phyloP scores from a whole-genome alignment of 805 yeast genomes.

The Pichia gijzeniarum region DNA sequence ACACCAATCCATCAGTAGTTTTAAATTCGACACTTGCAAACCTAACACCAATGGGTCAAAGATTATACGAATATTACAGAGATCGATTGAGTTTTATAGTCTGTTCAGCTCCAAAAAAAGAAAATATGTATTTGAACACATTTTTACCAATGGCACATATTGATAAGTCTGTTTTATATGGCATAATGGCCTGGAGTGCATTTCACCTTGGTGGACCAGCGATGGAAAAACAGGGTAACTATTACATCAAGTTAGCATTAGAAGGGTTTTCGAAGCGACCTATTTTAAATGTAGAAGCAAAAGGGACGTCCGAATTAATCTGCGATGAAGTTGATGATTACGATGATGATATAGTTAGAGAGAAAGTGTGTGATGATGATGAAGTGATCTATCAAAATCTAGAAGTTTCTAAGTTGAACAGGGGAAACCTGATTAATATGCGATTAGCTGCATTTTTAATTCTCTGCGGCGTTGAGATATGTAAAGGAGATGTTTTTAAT shows the following conservation, averaged over 20 bases:
- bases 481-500: conserved; percentile 71
- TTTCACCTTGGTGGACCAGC: conserved; percentile 40
- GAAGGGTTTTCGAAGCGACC: conserved; percentile 35
- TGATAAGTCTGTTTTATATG: conserved; percentile 45
- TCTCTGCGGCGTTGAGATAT: conserved; percentile 73
- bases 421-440: conserved; percentile 31
- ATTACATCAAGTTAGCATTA: conserved; percentile 43
- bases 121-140: conserved; percentile 45
- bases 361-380: conserved; percentile 13
- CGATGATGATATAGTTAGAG: conserved; percentile 21
- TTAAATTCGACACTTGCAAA: conserved; percentile 22
- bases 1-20: conserved; percentile 27
- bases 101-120: conserved; percentile 43
- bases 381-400: conserved; percentile 3
- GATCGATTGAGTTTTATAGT: conserved; percentile 37
- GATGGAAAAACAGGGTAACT: conserved; percentile 43
- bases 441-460: conserved; percentile 62
- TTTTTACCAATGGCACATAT: conserved; percentile 50
- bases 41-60: conserved; percentile 31
- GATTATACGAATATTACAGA: conserved; percentile 39
- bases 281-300: conserved; percentile 18
- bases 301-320: conserved; percentile 19
- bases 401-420: conserved; percentile 17
- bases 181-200: conserved; percentile 50
- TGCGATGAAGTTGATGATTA: conserved; percentile 22